These are phyloP conservation scores for Globisporangium nagaii DNA, from an alignment of 352 stramenopile genomes.

Conservation along the genomic window DNA sequence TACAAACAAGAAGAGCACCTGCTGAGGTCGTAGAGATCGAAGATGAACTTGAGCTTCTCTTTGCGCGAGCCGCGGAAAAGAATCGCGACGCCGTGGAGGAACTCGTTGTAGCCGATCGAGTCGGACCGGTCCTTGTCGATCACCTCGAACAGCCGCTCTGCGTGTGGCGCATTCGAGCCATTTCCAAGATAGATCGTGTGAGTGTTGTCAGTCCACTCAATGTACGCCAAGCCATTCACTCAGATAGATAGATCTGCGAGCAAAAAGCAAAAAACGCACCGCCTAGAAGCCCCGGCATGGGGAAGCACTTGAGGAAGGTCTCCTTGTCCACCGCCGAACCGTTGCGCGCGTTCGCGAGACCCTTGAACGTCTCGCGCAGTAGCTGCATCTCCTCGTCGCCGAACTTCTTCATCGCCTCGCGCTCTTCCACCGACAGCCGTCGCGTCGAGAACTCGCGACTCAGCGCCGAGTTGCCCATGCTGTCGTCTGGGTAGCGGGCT, in stretches of 20 bases:
- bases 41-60: conserved; percentile 92
- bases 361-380: conserved; percentile 77
- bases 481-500: no score
- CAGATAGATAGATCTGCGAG: background rate
- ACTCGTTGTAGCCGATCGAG: conserved; percentile 89
- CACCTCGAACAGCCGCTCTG: conserved; percentile 89
- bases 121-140: conserved; percentile 89
- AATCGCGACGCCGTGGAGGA: conserved; percentile 87
- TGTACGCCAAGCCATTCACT: background rate
- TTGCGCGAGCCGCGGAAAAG: conserved; percentile 79
- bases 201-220: no score
- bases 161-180: background rate
- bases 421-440: conserved; percentile 43
- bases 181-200: no score
- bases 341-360: conserved; percentile 54
- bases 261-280: conserved; percentile 18
- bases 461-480: conserved; percentile 63
- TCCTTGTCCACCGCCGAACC: conserved; percentile 86
- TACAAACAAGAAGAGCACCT: conserved; percentile 25
- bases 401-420: conserved; percentile 73
- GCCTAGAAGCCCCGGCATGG: conserved; percentile 85
- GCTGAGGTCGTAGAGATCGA: conserved; percentile 90
- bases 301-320: conserved; percentile 93
- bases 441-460: conserved; percentile 48
- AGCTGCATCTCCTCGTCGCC: conserved; percentile 72